These are phyloP conservation scores for Dichotomocladium elegans DNA, from an alignment of 371 early-diverging fungal species.

Conservation along the genomic window DNA sequence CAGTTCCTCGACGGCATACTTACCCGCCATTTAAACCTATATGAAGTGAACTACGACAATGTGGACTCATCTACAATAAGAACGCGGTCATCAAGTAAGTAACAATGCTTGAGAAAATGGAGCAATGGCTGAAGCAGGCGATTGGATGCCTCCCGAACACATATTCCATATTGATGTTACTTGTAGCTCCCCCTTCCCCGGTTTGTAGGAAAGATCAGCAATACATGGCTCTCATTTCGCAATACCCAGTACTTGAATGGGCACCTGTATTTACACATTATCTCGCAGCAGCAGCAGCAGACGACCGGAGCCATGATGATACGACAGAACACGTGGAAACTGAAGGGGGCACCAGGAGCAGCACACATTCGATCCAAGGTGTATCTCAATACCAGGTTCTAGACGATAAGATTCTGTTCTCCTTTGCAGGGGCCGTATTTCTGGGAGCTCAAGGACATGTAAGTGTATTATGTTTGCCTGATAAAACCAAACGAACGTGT, in stretches of 20 bases:
- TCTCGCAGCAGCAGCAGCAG: neutral
- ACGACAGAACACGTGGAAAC: too few species aligned
- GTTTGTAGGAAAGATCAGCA: too few species aligned
- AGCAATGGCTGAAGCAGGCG: neutral
- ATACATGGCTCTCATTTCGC: conserved; percentile 1
- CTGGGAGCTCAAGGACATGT: conserved; percentile 12
- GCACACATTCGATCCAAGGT: conserved; percentile 12
- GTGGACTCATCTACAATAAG: neutral
- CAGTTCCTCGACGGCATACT: conserved; percentile 7
- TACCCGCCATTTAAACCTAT: conserved; percentile 20
- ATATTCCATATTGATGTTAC: too few species aligned
- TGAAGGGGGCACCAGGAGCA: too few species aligned
- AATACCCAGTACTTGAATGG: conserved; percentile 8
- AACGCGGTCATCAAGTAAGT: neutral
- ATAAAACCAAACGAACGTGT: too few species aligned
- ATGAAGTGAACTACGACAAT: conserved; percentile 18
- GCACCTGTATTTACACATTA: conserved; percentile 15
- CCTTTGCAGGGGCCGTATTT: conserved; percentile 7
- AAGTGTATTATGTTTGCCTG: conserved; percentile 2
- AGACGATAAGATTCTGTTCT: conserved; percentile 9
- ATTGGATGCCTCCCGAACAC: neutral
- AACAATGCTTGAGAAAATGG: neutral
- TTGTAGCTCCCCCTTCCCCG: too few species aligned
- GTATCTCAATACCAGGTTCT: conserved; percentile 10
- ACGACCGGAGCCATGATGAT: too few species aligned